These are phyloP conservation scores for Trichosporon sp. DNA, from an alignment of 1,284 basidiomycete species.

Conservation along the genomic window DNA sequence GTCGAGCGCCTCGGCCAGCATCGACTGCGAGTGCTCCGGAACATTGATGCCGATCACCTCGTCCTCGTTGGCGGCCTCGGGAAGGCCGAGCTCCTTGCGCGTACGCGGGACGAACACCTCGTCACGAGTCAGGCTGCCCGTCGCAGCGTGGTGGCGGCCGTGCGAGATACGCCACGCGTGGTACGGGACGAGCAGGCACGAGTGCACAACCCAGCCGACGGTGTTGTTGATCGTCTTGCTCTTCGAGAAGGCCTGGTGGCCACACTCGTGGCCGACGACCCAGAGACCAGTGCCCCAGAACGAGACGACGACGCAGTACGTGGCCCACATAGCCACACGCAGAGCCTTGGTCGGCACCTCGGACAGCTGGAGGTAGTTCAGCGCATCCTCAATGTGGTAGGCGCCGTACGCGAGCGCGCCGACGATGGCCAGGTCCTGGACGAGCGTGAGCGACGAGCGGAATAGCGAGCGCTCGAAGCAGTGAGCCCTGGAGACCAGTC, in stretches of 20 bases:
- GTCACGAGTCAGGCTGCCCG: slow-evolving; percentile 88
- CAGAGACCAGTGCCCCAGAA: slow-evolving; percentile 86
- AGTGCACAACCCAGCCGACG: slow-evolving; percentile 92
- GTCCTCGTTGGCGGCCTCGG: slow-evolving; percentile 59
- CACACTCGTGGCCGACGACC: slow-evolving; percentile 80
- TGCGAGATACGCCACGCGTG: slow-evolving; percentile 98
- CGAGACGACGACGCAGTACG: slow-evolving; percentile 75
- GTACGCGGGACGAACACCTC: slow-evolving; percentile 94
- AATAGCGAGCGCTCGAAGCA: slow-evolving; percentile 88
- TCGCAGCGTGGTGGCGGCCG: slow-evolving; percentile 92
- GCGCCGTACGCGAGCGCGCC: slow-evolving; percentile 64
- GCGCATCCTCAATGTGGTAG: slow-evolving; percentile 58
- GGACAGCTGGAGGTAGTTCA: slow-evolving; percentile 14
- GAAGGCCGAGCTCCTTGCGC: slow-evolving; percentile 64
- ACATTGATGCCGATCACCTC: slow-evolving; percentile 59
- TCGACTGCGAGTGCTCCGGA: slow-evolving; percentile 63
- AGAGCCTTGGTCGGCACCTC: slow-evolving; percentile 54
- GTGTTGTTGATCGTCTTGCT: slow-evolving; percentile 89
- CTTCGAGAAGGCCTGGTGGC: slow-evolving; percentile 93
- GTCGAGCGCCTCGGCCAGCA: slow-evolving; percentile 79
- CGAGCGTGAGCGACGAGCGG: slow-evolving; percentile 69
- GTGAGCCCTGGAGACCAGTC: slow-evolving; percentile 63
- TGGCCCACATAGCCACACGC: slow-evolving; percentile 66
- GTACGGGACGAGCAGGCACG: slow-evolving; percentile 88
- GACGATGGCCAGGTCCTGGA: slow-evolving; percentile 71